A percentile compares a stretch with the other conserved stretches of the same genome.
Conservation (phyloP, 805 yeast genomes). For the Starmera caribaea region DNA sequence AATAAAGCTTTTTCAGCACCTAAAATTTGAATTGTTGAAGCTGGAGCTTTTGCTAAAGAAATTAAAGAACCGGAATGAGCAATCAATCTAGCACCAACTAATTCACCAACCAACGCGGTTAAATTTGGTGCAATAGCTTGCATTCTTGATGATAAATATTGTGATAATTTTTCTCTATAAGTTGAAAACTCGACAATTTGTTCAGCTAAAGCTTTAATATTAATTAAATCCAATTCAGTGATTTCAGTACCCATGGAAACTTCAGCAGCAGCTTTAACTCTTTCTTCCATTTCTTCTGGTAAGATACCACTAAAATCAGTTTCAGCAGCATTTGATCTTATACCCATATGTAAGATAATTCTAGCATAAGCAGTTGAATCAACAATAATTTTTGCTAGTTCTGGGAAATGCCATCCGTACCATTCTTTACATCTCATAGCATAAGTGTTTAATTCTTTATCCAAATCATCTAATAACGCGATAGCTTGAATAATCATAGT, state of each 20-base stretch:
- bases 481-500: conserved; percentile 99
- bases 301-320: conserved; percentile 84
- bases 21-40: conserved; percentile 94
- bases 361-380: conserved; percentile 96
- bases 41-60: conserved; percentile 95
- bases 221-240: conserved; percentile 79
- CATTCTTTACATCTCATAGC: conserved; percentile 99
- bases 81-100: conserved; percentile 96
- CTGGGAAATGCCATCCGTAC: conserved; percentile 99
- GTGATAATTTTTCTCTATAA: conserved; percentile 92
- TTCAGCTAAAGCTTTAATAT: conserved; percentile 85
- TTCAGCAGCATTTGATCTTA: conserved; percentile 82
- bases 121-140: conserved; percentile 98
- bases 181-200: conserved; percentile 94
- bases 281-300: conserved; percentile 90
- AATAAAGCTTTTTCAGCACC: conserved; percentile 99
- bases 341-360: conserved; percentile 88
- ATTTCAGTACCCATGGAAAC: conserved; percentile 99
- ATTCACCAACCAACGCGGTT: conserved; percentile 92
- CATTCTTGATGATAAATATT: conserved; percentile 90
- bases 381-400: conserved; percentile 91
- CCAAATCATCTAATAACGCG: conserved; percentile 91
- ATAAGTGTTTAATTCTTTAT: conserved; percentile 94
- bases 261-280: conserved; percentile 93
- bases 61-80: conserved; percentile 95